These are phyloP conservation scores for Leccinum longicurvipes DNA, from an alignment of 768 basidiomycete genomes.

Conservation along the genomic window DNA sequence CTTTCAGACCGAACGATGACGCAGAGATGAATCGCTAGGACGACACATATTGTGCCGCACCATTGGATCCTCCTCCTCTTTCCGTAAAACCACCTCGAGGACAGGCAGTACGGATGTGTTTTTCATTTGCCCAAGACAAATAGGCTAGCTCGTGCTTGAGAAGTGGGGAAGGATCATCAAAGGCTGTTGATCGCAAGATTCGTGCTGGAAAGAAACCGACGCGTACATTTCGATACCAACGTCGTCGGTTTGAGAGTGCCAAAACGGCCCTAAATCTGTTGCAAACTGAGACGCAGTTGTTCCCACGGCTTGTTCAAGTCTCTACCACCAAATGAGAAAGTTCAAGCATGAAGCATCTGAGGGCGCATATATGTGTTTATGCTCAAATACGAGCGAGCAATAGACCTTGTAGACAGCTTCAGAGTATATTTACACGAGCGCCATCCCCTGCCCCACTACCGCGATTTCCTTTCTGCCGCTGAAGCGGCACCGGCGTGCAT, in stretches of 20 bases:
- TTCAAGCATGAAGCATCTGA: not conserved
- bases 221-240: constrained; percentile 79
- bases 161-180: constrained; percentile 81
- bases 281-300: too few relatives aligned
- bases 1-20: constrained; percentile 5
- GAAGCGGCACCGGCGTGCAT: constrained; percentile 25
- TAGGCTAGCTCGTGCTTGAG: constrained; percentile 98
- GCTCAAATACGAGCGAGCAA: not conserved
- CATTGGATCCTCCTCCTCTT: constrained; percentile 83
- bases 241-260: constrained; percentile 76
- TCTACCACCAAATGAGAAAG: too few relatives aligned
- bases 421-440: not conserved
- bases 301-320: too few relatives aligned
- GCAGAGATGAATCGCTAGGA: not conserved
- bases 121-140: constrained; percentile 91
- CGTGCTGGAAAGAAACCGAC: constrained; percentile 2
- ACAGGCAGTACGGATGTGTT: constrained; percentile 67
- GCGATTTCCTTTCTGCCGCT: constrained; percentile 13
- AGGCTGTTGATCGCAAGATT: constrained; percentile 47
- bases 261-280: constrained; percentile 89
- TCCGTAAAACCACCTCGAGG: constrained; percentile 71
- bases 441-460: constrained; percentile 2
- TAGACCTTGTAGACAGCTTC: not conserved
- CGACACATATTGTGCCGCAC: constrained; percentile 86
- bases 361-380: not conserved